Percentiles rank a stretch among this genome's conserved stretches.
Conservation (phyloP, 805 yeast genomes). For the Wickerhamiella bombiphila region DNA sequence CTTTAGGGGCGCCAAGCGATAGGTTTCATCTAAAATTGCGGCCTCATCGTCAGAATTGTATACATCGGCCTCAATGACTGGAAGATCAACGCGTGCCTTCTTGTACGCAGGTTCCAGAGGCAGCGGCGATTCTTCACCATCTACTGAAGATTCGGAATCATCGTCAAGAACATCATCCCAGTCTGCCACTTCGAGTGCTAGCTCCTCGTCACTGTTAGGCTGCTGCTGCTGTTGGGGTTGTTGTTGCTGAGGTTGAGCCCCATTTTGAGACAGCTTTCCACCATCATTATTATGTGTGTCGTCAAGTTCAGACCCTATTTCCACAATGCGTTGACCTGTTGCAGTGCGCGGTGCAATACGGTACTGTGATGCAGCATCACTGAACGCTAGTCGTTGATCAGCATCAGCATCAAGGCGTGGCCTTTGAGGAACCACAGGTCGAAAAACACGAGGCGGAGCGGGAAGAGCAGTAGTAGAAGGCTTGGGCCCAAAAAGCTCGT, state of each 20-base stretch:
- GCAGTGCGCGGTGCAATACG: not conserved
- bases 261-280: not conserved
- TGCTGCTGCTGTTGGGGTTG: too few species aligned
- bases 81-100: not conserved
- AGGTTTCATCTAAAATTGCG: slow-evolving; percentile 56
- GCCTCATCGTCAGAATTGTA: slow-evolving; percentile 35
- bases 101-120: slow-evolving; percentile 4
- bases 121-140: slow-evolving; percentile 7
- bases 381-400: slow-evolving; percentile 44
- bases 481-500: slow-evolving; percentile 47
- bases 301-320: not conserved
- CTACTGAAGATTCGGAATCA: slow-evolving; percentile 49
- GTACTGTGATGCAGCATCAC: not conserved
- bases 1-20: slow-evolving; percentile 17
- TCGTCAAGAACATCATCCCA: slow-evolving; percentile 30
- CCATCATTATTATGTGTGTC: not conserved
- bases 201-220: too few species aligned
- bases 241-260: too few species aligned
- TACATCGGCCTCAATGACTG: slow-evolving; percentile 20
- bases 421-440: slow-evolving; percentile 37
- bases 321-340: not conserved
- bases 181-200: slow-evolving; percentile 18
- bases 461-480: slow-evolving; percentile 42
- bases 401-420: slow-evolving; percentile 44
- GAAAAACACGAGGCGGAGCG: slow-evolving; percentile 27